Base-by-base conservation (phyloP, 331 rosid species). In the Rosa hybrid region DNA sequence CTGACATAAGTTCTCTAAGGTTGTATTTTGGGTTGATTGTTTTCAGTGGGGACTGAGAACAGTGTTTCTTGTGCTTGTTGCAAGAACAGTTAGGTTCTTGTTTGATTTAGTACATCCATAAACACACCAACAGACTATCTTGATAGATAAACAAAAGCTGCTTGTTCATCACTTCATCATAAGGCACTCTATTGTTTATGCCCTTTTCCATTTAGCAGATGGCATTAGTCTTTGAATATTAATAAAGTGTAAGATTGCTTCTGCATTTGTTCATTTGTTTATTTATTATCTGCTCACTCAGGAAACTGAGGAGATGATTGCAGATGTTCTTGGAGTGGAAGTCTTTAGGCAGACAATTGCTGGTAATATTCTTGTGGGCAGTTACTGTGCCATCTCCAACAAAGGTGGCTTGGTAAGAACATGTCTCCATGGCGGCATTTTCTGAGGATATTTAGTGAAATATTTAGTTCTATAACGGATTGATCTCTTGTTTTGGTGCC, bases 271-370 rank as follows among this genome's bases (percentile, higher is more conserved):
- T 56, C 13, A 5, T 39, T 57, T 21, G 1, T 54, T 41, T 23
- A 45, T 70, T 10, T 74, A 42, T 11, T 53, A 16, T 82, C 62
- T 88, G 20, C 42, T 76, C 30, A 21, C 34, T 59, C 87, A 94
- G 98, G 98, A 92, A 60, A 95, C 98, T 27, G 98, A 95, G 84
- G 98, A 95, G 78, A 82, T 92, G 88, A 95, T 95, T 68, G 90
- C 98, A 3, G 98, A 95, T 83, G 97, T 92, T 72, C 97, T 95
- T 45, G 98, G 98, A 75, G 97, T 92, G 7, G 98, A 95, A 83
- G 98, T 95, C 74, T 95, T 95, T 82, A 90, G 98, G 89, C 98
- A 95, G 84, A 92, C 98, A 8, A 84, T 95, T 72, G 98, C 98
- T 0, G 98, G 98, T 16, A 95, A 95, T 53, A 88, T 91, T 59